Evolutionary conservation across 306 rosid species (phyloP).

Genomic region (Macrotyloma uniflorum): DNA sequence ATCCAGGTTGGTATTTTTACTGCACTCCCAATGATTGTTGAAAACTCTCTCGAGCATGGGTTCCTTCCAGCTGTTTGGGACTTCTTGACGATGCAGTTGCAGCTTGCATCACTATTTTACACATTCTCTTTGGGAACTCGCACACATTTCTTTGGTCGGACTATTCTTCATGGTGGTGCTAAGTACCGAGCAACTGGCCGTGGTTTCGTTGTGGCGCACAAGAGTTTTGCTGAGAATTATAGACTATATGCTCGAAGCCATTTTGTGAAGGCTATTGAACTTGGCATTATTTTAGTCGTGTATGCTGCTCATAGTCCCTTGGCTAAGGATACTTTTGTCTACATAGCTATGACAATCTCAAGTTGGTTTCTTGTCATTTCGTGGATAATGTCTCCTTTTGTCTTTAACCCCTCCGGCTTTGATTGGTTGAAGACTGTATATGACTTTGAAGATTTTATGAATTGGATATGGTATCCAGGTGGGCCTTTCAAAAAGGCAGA

Average conservation of each 20-base stretch:
- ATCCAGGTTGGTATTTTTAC: conserved; percentile 92
- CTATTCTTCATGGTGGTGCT: conserved; percentile 96
- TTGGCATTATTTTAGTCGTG: conserved; percentile 78
- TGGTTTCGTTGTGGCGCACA: conserved; percentile 95
- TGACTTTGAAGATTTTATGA: conserved; percentile 79
- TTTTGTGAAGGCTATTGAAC: conserved; percentile 91
- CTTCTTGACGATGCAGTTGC: conserved; percentile 86
- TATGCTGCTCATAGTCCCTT: conserved; percentile 73
- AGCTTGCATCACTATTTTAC: conserved; percentile 82
- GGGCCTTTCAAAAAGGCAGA: conserved; percentile 74
- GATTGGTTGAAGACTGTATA: conserved; percentile 99
- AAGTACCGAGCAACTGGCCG: conserved; percentile 96
- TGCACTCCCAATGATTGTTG: conserved; percentile 93
- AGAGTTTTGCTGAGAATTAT: conserved; percentile 90
- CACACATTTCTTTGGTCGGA: conserved; percentile 87
- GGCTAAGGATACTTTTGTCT: conserved; percentile 61
- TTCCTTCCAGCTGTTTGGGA: conserved; percentile 90
- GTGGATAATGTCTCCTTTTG: conserved; percentile 92
- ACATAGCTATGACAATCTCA: conserved; percentile 70
- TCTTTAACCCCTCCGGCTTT: conserved; percentile 92
- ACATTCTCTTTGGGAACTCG: conserved; percentile 90
- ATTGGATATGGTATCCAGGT: conserved; percentile 83
- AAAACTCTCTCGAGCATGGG: conserved; percentile 88
- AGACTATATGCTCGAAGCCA: conserved; percentile 90
- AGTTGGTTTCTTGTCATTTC: conserved; percentile 94